Evolutionary conservation across 257 asterid species (phyloP).

Genomic region (Euphrasia confusa): DNA sequence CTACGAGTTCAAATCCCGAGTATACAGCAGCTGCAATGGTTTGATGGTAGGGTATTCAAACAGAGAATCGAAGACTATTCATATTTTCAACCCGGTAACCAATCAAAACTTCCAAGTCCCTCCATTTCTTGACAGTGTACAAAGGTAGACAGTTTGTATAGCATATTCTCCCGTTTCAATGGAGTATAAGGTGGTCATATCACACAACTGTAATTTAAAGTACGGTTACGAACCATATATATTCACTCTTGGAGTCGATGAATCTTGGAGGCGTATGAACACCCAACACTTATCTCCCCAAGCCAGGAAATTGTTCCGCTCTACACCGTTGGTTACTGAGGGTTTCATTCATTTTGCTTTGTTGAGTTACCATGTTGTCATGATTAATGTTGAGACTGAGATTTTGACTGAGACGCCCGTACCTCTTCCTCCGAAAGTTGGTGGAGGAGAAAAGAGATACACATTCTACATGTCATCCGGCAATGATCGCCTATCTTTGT

Average conservation of each 20-base stretch:
- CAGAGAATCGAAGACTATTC: rapidly evolving
- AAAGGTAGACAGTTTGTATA: no score
- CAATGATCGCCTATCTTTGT: not conserved
- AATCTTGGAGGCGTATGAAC: not conserved
- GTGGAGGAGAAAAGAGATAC: not conserved
- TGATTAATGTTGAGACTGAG: slow-evolving; percentile 1
- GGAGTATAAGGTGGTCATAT: slow-evolving; percentile 10
- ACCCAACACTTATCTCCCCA: not conserved
- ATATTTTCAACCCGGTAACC: not conserved
- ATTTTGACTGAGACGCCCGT: not conserved
- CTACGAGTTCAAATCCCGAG: not conserved
- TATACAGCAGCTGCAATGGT: not conserved
- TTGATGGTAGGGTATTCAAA: not conserved
- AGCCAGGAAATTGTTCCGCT: no score
- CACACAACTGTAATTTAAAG: no score
- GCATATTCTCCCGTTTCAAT: not conserved
- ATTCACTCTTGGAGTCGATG: not conserved
- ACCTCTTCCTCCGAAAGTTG: not conserved
- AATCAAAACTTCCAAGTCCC: not conserved
- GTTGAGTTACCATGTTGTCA: not conserved
- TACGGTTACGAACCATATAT: not conserved
- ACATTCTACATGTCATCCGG: not conserved
- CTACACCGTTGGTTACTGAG: not conserved
- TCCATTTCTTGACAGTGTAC: not conserved
- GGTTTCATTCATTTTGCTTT: not conserved